Evolutionary conservation across 2,329 filamentous ascomycete genomes (phyloP), one percentile per base, ranked within the genome.

Genomic region (Lecanicillium sp.): DNA sequence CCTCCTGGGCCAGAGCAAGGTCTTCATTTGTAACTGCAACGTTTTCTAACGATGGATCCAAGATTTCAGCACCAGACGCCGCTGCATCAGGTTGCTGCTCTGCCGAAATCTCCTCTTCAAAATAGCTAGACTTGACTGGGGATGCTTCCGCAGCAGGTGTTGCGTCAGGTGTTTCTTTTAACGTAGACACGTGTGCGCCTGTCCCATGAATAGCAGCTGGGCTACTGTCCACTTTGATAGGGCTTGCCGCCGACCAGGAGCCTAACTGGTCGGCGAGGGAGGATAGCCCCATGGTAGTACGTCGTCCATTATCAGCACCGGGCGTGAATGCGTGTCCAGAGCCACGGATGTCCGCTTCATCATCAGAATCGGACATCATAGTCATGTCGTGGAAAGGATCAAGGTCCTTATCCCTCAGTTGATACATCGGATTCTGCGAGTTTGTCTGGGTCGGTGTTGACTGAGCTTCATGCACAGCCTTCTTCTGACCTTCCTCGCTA

Each of bases 161-260:
- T 4, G 45, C 43, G 13, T 35, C 40, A 25, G 17, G 16, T n/a
- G 18, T 25, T 8, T 16, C 15, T 35, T 14, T 16, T 35, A 7
- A 4, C 37, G 5, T 11, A 25, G 22, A 7, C 11, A 25, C 11
- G 22, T 25, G 22, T 11, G 7, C 22, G 11, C 11, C 11, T 25
- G 11, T 11, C 22, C 7, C 22, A 25, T 7, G 7, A 25, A 11
- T 25, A 25, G 22, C 22, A 7, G 22, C 11, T 25, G 22, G 22
- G 22, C 22, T 25, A 11, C 22, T 25, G 22, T 25, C 22, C 11
- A 25, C 22, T 11, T 25, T 25, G 22, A 25, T 25, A 3, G 78
- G 76, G 45, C 75, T 83, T 17, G 66, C 66, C 2, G 80, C 67
- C 45, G 71, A 70, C 82, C 83, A 86, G 17, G 70, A 67, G 42